Percentiles rank a stretch among this genome's conserved stretches.
Evolutionary conservation across 1,139 yeast species (phyloP).

Genomic region (Taphrina wiesneri): DNA sequence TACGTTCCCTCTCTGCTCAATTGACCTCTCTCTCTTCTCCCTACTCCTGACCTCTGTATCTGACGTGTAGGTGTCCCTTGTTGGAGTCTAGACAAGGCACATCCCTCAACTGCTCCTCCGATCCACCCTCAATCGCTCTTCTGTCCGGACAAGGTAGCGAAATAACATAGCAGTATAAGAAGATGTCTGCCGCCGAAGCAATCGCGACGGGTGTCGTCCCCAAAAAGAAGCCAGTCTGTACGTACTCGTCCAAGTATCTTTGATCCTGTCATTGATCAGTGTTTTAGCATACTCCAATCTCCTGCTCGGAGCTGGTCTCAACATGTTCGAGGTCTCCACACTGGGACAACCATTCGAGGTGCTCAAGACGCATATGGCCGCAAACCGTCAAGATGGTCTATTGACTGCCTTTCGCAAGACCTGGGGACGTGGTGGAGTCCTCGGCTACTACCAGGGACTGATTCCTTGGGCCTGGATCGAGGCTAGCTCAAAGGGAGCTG

Average conservation of each 20-base stretch:
- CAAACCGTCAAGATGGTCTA: constrained; percentile 74
- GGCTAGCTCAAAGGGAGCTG: constrained; percentile 99
- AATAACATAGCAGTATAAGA: not conserved
- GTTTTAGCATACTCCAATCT: constrained; percentile 53
- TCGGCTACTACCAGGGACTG: constrained; percentile 93
- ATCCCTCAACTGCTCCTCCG: not conserved
- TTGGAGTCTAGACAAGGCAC: no score
- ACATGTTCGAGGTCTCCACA: constrained; percentile 88
- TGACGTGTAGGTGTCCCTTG: not conserved
- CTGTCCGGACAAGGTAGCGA: not conserved
- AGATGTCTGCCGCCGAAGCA: constrained; percentile 24
- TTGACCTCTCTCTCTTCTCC: not conserved
- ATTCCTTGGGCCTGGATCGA: constrained; percentile 99
- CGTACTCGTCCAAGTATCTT: not conserved
- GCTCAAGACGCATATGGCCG: constrained; percentile 94
- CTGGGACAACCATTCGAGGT: constrained; percentile 97
- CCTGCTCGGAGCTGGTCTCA: constrained; percentile 88
- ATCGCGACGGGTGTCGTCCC: constrained; percentile 29
- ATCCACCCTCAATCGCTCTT: not conserved
- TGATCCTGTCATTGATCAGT: not conserved
- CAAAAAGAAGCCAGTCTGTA: constrained; percentile 34
- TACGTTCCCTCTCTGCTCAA: not conserved
- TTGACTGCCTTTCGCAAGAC: constrained; percentile 69
- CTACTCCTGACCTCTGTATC: not conserved
- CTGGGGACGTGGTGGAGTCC: constrained; percentile 88